Percentiles rank a stretch among this genome's conserved stretches.
phyloP scores from a whole-genome alignment of 208 protist genomes.

The Wallacemonas collosoma region DNA sequence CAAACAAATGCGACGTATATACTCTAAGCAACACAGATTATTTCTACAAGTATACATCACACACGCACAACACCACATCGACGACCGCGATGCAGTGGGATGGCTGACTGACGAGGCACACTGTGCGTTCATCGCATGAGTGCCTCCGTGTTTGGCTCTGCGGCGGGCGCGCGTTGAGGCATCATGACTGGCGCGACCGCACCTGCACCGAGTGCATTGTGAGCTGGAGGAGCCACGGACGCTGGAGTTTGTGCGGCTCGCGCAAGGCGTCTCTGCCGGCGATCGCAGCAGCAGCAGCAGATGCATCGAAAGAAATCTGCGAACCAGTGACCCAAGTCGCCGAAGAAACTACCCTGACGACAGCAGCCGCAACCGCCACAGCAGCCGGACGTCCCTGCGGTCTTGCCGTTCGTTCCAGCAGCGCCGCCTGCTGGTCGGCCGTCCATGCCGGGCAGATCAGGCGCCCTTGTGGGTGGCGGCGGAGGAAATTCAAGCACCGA shows the following conservation, averaged over 20 bases:
- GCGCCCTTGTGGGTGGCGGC: constrained; percentile 41
- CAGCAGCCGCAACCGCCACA: constrained; percentile 15
- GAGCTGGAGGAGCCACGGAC: neutral
- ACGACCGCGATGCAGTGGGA: no score
- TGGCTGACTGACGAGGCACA: neutral
- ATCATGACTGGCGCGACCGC: constrained; percentile 12
- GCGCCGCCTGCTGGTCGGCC: constrained; percentile 17
- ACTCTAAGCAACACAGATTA: no score
- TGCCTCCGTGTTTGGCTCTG: neutral
- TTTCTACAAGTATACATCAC: no score
- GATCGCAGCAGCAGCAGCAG: constrained; percentile 39
- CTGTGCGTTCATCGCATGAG: constrained; percentile 3
- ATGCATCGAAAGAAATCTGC: constrained; percentile 26
- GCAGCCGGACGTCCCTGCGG: constrained; percentile 3
- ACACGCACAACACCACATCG: no score
- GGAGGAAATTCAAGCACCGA: constrained; percentile 64
- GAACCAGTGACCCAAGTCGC: constrained; percentile 23
- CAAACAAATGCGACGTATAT: no score
- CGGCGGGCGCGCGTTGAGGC: neutral
- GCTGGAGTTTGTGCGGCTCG: neutral
- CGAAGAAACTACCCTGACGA: constrained; percentile 26
- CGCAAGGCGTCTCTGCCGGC: neutral
- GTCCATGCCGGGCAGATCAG: constrained; percentile 49
- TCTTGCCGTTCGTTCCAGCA: constrained; percentile 20
- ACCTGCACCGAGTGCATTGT: neutral